Conservation (phyloP, 2,329 filamentous ascomycete genomes). For the Calonectria crousiana region DNA sequence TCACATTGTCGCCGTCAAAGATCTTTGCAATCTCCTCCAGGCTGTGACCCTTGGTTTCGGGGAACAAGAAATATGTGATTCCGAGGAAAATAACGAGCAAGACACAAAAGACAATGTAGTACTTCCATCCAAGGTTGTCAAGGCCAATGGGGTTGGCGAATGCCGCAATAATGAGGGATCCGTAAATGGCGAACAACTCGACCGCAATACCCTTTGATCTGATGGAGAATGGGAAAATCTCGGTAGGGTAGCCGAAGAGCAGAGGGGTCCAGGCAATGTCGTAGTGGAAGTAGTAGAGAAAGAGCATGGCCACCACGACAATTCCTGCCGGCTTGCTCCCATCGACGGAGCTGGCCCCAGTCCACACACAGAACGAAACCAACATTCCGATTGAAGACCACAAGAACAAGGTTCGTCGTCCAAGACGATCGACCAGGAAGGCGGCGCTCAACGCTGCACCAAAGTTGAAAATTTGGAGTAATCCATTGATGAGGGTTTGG, state of each 20-base stretch:
- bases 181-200: slow-evolving; percentile 55
- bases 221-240: slow-evolving; percentile 54
- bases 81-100: slow-evolving; percentile 37
- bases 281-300: slow-evolving; percentile 60
- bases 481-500: slow-evolving; percentile 56
- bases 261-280: slow-evolving; percentile 61
- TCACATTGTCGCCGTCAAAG: slow-evolving; percentile 36
- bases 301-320: slow-evolving; percentile 62
- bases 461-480: slow-evolving; percentile 56
- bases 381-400: slow-evolving; percentile 52
- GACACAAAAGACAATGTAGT: slow-evolving; percentile 53
- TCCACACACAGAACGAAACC: slow-evolving; percentile 52
- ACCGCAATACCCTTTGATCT: slow-evolving; percentile 56
- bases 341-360: slow-evolving; percentile 50
- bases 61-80: slow-evolving; percentile 42
- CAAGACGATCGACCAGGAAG: slow-evolving; percentile 55
- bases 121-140: slow-evolving; percentile 53
- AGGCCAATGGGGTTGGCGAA: slow-evolving; percentile 50
- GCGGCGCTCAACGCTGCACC: slow-evolving; percentile 49
- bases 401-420: slow-evolving; percentile 57
- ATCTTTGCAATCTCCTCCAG: slow-evolving; percentile 41
- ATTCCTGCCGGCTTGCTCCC: slow-evolving; percentile 51
- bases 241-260: slow-evolving; percentile 57
- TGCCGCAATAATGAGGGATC: slow-evolving; percentile 50
- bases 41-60: slow-evolving; percentile 48